Percentiles rank a stretch among this genome's conserved stretches.
Evolutionary conservation across 345 rosid species (phyloP).

Genomic region (Sapria himalayana): DNA sequence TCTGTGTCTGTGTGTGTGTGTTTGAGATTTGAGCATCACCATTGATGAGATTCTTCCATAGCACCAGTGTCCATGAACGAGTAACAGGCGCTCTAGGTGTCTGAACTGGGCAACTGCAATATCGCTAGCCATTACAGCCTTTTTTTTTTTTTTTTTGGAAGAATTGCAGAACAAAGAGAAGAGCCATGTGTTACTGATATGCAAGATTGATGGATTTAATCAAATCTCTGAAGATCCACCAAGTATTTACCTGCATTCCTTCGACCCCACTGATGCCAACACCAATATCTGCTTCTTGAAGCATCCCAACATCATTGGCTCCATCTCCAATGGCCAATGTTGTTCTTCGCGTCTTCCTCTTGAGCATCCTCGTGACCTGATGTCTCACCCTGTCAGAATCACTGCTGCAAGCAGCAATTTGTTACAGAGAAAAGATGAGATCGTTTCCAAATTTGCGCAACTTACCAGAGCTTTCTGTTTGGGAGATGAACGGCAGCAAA

Average conservation of each 20-base stretch:
- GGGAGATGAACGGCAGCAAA: slow-evolving; percentile 93
- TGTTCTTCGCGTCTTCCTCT: slow-evolving; percentile 58
- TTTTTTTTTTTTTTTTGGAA: slow-evolving; percentile 20
- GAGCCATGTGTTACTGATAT: background rate
- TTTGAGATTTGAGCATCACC: slow-evolving; percentile 17
- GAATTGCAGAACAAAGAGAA: background rate
- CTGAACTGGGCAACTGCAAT: slow-evolving; percentile 83
- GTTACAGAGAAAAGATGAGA: background rate
- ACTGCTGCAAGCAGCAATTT: background rate
- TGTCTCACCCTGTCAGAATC: slow-evolving; percentile 4
- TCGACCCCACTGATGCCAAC: slow-evolving; percentile 92
- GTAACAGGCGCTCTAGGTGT: slow-evolving; percentile 69
- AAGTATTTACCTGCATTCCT: slow-evolving; percentile 69
- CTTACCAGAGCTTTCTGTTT: slow-evolving; percentile 89
- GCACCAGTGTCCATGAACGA: slow-evolving; percentile 98
- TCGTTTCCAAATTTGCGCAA: background rate
- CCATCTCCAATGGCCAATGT: slow-evolving; percentile 90
- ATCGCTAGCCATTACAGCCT: slow-evolving; percentile 99
- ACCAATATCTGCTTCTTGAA: slow-evolving; percentile 96
- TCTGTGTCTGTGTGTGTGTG: no score
- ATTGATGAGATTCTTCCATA: slow-evolving; percentile 84
- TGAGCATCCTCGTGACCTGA: slow-evolving; percentile 95
- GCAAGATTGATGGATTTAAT: background rate
- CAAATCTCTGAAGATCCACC: background rate
- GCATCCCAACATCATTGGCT: slow-evolving; percentile 98